A percentile compares a stretch with the other conserved stretches of the same genome.
Conservation (phyloP, 129 eudicot genomes). For the Pseudognaphalium luteoalbum region DNA sequence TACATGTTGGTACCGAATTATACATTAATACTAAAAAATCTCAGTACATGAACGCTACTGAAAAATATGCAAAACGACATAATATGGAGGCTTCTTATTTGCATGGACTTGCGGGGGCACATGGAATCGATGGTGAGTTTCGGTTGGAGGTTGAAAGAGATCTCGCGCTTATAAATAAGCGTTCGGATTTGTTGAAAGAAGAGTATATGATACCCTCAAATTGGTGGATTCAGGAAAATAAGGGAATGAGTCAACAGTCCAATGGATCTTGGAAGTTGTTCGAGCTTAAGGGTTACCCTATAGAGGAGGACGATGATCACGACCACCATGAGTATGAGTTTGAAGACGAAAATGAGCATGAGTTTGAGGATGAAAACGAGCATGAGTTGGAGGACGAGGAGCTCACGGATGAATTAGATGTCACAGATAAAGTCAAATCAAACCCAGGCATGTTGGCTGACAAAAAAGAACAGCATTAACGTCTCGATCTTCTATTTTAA, state of each 20-base stretch:
- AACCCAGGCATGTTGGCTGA: background rate
- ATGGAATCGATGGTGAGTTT: conserved; percentile 35
- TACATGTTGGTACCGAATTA: conserved; percentile 39
- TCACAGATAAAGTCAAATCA: background rate
- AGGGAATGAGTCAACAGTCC: conserved; percentile 51
- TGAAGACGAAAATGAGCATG: background rate
- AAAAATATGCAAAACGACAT: conserved; percentile 32
- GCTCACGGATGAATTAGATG: background rate
- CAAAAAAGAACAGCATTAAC: background rate
- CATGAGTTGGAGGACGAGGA: background rate
- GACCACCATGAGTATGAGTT: background rate
- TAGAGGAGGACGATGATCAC: background rate
- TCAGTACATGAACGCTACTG: conserved; percentile 23
- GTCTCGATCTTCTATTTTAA: background rate
- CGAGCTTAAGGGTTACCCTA: conserved; percentile 36
- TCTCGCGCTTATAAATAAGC: conserved; percentile 46
- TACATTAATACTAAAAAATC: conserved; percentile 33
- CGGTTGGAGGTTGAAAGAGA: conserved; percentile 43
- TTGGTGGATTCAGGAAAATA: conserved; percentile 53
- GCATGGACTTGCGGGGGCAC: conserved; percentile 47
- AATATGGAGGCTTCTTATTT: conserved; percentile 45
- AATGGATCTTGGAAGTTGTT: conserved; percentile 51
- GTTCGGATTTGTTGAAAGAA: conserved; percentile 30
- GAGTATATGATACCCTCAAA: conserved; percentile 38
- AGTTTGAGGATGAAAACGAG: background rate